Evolutionary conservation across 306 rosid species (phyloP).

Genomic region (Castanea crenata): DNA sequence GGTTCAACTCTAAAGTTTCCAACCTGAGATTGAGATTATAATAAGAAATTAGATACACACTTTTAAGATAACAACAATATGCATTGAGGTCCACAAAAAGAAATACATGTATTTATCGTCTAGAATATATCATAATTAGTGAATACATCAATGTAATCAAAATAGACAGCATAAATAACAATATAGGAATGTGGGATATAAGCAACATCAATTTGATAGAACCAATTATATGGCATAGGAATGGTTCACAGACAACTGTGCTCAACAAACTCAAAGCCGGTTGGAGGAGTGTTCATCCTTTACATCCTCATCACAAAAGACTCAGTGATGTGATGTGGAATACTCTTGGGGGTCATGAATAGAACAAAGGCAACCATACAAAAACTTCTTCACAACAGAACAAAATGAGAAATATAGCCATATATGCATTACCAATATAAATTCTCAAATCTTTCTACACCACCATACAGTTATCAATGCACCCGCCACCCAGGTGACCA

Average conservation of each 20-base stretch:
- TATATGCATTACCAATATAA: not conserved
- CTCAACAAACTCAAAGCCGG: not conserved
- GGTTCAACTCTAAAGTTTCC: constrained; percentile 99
- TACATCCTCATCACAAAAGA: not conserved
- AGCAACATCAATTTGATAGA: not conserved
- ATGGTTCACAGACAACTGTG: not conserved
- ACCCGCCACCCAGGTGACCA: not conserved
- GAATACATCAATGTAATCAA: not conserved
- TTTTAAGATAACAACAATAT: not conserved
- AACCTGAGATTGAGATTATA: constrained; percentile 53
- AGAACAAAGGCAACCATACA: not conserved
- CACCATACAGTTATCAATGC: not conserved
- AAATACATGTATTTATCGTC: not conserved
- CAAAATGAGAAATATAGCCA: not conserved
- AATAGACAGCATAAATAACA: not conserved
- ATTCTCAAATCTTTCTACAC: not conserved
- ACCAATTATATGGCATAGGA: not conserved
- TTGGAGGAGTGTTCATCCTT: not conserved
- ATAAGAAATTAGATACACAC: not conserved
- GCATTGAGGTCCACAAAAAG: not conserved
- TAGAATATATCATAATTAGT: not conserved
- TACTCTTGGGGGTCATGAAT: not conserved
- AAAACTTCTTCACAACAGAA: not conserved
- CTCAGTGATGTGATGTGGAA: not conserved
- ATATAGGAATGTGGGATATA: not conserved